Evolutionary conservation across 139 green algal species (phyloP).

Genomic region (Chlorella sp.): DNA sequence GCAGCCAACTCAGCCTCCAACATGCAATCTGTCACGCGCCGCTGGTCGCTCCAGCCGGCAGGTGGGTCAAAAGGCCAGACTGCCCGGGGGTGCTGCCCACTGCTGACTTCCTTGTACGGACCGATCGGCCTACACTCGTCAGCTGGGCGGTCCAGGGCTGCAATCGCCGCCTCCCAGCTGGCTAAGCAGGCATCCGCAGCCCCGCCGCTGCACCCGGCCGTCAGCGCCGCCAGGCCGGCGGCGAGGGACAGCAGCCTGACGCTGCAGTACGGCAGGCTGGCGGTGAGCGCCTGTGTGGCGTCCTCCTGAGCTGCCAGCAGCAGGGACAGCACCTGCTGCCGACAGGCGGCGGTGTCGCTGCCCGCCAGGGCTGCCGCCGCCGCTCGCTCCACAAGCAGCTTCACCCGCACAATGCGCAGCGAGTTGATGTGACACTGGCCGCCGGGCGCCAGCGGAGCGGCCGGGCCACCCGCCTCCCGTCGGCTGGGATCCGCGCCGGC

Average conservation of each 20-base stretch:
- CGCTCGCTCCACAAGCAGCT: conserved; percentile 3
- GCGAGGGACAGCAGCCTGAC: background rate
- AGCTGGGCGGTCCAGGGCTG: too few relatives aligned
- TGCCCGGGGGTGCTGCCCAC: too few relatives aligned
- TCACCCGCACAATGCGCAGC: background rate
- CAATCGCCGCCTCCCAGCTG: background rate
- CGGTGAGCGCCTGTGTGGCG: background rate
- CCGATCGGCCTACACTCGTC: too few relatives aligned
- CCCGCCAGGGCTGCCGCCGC: background rate
- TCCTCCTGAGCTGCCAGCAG: background rate
- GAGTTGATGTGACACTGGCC: background rate
- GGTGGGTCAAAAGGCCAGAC: too few relatives aligned
- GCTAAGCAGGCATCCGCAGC: background rate
- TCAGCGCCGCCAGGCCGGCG: background rate
- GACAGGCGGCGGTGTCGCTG: background rate
- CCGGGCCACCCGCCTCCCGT: background rate
- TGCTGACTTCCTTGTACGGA: too few relatives aligned
- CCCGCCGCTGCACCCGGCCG: background rate
- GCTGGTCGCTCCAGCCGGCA: too few relatives aligned
- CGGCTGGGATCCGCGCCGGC: too few relatives aligned
- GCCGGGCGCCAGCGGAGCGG: background rate
- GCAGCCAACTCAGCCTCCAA: too few relatives aligned
- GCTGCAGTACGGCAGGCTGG: background rate
- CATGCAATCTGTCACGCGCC: too few relatives aligned
- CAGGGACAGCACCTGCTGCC: background rate